Base-by-base conservation (phyloP, 2,329 filamentous ascomycete genomes). In the Talaromyces sp. region DNA sequence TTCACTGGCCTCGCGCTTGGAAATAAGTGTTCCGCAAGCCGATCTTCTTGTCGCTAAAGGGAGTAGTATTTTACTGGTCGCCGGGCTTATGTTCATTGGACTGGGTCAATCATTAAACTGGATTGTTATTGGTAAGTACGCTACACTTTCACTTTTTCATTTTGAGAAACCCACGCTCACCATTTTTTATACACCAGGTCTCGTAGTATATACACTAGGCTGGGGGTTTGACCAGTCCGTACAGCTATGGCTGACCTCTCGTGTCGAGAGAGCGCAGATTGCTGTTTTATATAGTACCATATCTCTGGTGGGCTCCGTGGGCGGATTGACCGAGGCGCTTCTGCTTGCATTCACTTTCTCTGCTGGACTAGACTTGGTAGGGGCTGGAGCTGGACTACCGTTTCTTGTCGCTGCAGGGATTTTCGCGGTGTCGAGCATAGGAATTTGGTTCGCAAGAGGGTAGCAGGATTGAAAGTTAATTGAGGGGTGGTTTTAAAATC, bases 341-440 rank as follows among this genome's bases (percentile, higher is more conserved):
- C 45, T 50, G 28, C 45, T 50, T 50, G 45, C 45, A 35, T 35
- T 35, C n/a, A 50, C 45, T 35, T 50, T 50, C 45, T 50, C 45
- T 21, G 28, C 45, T 35, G 45, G 45, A 50, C 15, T 50, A 35
- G 28, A 35, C 28, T 21, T 50, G n/a, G 45, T 11, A 21, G 45
- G 45, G 28, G 28, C n/a, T 21, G 45, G 45, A 50, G 8, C 45
- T 35, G 45, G 45, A 21, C 45, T 50, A 6, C 28, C 45, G 17
- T 50, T 50, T 50, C 28, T 50, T 36, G 45, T 50, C 25, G 45
- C 45, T 50, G 28, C 28, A 35, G 45, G 45, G 15, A 50, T 50
- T 35, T 50, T 35, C 19, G 25, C 28, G 17, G 28, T 50, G 2
- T 35, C 45, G 28, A 50, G 45, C 15, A 36, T 36, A 19, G 45